Percentiles rank a stretch among this genome's conserved stretches.
These are phyloP conservation scores for Lotus japonicus DNA, from an alignment of 306 rosid species.

Conservation along the genomic window DNA sequence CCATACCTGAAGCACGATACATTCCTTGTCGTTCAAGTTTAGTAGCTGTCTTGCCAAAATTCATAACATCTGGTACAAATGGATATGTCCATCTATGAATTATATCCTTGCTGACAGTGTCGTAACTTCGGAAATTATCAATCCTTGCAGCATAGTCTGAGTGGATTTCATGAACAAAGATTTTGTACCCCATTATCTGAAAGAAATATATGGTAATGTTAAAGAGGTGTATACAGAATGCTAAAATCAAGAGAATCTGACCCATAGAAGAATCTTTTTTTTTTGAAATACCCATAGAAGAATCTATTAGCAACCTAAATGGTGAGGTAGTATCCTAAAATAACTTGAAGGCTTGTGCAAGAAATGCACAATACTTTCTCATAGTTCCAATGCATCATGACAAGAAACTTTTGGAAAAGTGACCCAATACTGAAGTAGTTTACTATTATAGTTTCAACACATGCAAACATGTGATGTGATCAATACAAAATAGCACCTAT, in stretches of 20 bases:
- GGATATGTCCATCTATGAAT: conserved; percentile 99
- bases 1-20: conserved; percentile 85
- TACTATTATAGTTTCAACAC: conserved; percentile 4
- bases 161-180: conserved; percentile 85
- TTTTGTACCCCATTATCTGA: conserved; percentile 98
- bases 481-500: background rate
- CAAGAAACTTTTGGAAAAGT: background rate
- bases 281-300: background rate
- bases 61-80: conserved; percentile 86
- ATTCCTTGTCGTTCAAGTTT: conserved; percentile 90
- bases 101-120: conserved; percentile 87
- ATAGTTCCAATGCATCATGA: background rate
- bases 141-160: conserved; percentile 93
- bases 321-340: background rate
- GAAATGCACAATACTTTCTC: conserved; percentile 1
- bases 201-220: conserved; percentile 24
- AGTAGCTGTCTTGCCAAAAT: conserved; percentile 50
- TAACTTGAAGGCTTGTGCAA: background rate
- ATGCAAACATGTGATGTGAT: conserved; percentile 1
- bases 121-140: conserved; percentile 95
- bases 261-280: conserved; percentile 4
- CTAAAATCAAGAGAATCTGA: conserved; percentile 12
- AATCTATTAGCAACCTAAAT: conserved; percentile 4
- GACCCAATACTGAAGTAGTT: background rate
- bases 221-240: conserved; percentile 13